Base-by-base conservation (phyloP, 495 filamentous ascomycete genomes). In the Aspergillus biplanus region DNA sequence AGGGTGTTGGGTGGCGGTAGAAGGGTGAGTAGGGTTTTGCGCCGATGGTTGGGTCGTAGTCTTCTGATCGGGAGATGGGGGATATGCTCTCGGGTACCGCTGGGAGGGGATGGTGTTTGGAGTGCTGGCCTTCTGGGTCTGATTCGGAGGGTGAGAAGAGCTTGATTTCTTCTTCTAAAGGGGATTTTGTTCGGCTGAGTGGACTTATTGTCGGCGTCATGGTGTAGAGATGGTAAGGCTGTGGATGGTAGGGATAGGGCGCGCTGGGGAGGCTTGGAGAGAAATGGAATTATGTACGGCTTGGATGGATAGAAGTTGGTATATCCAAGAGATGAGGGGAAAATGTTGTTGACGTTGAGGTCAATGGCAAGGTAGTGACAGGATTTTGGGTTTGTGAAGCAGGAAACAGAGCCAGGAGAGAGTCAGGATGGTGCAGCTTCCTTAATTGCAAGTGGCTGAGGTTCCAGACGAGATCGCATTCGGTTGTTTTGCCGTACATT, bases 11-110 rank as follows among this genome's bases (percentile, higher is more conserved):
- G 71, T 87, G 85, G 56, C 75, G 74, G 73, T 87, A 87, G 77
- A 87, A 88, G 16, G 86, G 83, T 0, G 84, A 86, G 68, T 71
- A 86, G 16, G 85, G 85, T 39, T 81, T 80, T 39, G 80, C 78
- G 46, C 74, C 75, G 47, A 78, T 56, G 11, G 62, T 68, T 12
- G 80, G 80, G 58, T 82, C 77, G 64, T 75, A 82, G 12, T 82
- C 78, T 15, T 13, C 55, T 6, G 15, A 9, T 33, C 6, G 53
- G n/a, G 21, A 27, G 21, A 27, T 27, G 21, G 32, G 59, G 47
- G 33, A 54, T 48, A 46, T 7, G 15, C 34, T 31, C 33, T 61
- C 58, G 37, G 48, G 49, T n/a, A 48, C n/a, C 33, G 58, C 42
- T 11, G 52, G n/a, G 52, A 31, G 37, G 11, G 39, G 8, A 42